Percentiles rank a stretch among this genome's conserved stretches.
Evolutionary conservation across 2,329 filamentous ascomycete genomes (phyloP).

Genomic region (Aspergillus luchuensis): DNA sequence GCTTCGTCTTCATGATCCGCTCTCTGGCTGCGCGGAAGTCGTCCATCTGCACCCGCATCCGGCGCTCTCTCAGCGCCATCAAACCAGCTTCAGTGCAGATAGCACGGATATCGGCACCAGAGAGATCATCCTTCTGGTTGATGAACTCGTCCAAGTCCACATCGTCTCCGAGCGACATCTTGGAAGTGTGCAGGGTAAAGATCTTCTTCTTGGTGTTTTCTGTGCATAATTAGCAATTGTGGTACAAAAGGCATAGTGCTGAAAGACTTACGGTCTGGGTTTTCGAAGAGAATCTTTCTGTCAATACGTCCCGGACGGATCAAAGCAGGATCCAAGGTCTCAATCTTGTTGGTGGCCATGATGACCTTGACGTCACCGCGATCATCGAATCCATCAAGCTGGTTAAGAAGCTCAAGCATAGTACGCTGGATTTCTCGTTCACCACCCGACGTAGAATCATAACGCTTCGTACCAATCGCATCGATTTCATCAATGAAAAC

Average conservation of each 20-base stretch:
- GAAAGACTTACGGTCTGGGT: constrained; percentile 62
- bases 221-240: constrained; percentile 31
- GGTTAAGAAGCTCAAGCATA: constrained; percentile 97
- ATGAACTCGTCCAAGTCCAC: constrained; percentile 99
- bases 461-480: constrained; percentile 97
- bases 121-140: constrained; percentile 95
- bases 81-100: constrained; percentile 97
- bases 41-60: constrained; percentile 99
- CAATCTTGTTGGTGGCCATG: constrained; percentile 99
- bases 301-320: constrained; percentile 98
- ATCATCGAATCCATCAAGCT: constrained; percentile 98
- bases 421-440: constrained; percentile 97
- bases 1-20: constrained; percentile 96
- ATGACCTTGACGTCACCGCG: constrained; percentile 99
- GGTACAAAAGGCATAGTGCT: background rate
- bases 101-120: constrained; percentile 96
- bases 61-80: constrained; percentile 87
- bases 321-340: constrained; percentile 90
- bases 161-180: constrained; percentile 95
- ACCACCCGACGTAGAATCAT: constrained; percentile 94
- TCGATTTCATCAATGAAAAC: constrained; percentile 99
- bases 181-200: constrained; percentile 95
- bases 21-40: constrained; percentile 93
- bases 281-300: constrained; percentile 86
- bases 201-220: constrained; percentile 97